Evolutionary conservation across 2,329 filamentous ascomycete genomes (phyloP).

Genomic region (Lachnellula occidentalis): DNA sequence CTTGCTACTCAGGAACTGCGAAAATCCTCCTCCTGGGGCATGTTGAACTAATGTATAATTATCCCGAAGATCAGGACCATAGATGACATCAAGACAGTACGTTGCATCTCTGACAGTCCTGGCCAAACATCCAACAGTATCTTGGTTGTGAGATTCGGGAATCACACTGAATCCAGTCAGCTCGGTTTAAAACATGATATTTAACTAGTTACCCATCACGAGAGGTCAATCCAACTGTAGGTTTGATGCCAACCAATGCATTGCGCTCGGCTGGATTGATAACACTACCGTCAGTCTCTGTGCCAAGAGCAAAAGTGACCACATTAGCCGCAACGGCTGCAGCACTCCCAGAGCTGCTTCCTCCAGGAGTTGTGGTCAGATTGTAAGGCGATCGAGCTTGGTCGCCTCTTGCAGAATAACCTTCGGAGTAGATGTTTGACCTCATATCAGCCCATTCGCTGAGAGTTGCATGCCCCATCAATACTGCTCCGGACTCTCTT

Average conservation of each 20-base stretch:
- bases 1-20: constrained; percentile 47
- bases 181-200: constrained; percentile 68
- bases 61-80: constrained; percentile 56
- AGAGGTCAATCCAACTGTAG: constrained; percentile 60
- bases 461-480: constrained; percentile 66
- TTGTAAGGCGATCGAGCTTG: constrained; percentile 58
- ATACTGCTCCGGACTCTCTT: constrained; percentile 54
- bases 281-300: constrained; percentile 62
- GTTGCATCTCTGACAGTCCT: constrained; percentile 64
- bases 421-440: constrained; percentile 50
- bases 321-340: constrained; percentile 56
- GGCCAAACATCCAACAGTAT: constrained; percentile 63
- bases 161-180: constrained; percentile 57
- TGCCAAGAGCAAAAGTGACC: constrained; percentile 52
- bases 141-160: constrained; percentile 62
- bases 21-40: constrained; percentile 49
- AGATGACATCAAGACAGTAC: constrained; percentile 62
- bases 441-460: constrained; percentile 56
- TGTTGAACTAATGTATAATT: constrained; percentile 46
- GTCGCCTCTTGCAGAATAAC: constrained; percentile 61
- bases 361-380: constrained; percentile 54
- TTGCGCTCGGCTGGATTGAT: constrained; percentile 47
- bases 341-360: constrained; percentile 57
- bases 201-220: constrained; percentile 69
- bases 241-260: constrained; percentile 63